These are phyloP conservation scores for Nannizziopsis arthrosporioides DNA, from an alignment of 2,329 filamentous ascomycete genomes.

Conservation along the genomic window DNA sequence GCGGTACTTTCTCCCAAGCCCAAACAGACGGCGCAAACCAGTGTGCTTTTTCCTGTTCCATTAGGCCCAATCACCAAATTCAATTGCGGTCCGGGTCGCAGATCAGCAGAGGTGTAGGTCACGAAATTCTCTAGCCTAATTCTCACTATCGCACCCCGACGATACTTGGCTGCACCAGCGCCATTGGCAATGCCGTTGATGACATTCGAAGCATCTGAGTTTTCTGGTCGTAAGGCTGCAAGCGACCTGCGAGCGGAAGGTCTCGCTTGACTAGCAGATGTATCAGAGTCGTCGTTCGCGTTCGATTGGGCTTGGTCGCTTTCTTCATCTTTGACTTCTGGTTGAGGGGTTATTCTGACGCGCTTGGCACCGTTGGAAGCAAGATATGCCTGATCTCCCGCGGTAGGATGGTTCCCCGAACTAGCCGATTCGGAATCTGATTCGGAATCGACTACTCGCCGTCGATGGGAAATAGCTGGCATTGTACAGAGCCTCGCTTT, in stretches of 20 bases:
- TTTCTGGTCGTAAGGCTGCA: not conserved
- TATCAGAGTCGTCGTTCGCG: slow-evolving; percentile 7
- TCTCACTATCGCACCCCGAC: slow-evolving; percentile 76
- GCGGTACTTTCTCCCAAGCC: slow-evolving; percentile 72
- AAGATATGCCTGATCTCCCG: slow-evolving; percentile 17
- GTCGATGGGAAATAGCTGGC: slow-evolving; percentile 17
- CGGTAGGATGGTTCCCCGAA: slow-evolving; percentile 12
- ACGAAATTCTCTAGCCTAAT: slow-evolving; percentile 84
- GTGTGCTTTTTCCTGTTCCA: slow-evolving; percentile 90
- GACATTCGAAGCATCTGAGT: not conserved
- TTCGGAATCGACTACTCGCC: slow-evolving; percentile 19
- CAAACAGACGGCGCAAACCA: slow-evolving; percentile 92
- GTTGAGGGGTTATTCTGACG: slow-evolving; percentile 17
- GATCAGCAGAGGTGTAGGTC: slow-evolving; percentile 85
- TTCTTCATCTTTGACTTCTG: not conserved
- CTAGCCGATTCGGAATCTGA: slow-evolving; percentile 14
- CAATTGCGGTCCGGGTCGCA: slow-evolving; percentile 77
- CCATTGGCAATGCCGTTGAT: not conserved
- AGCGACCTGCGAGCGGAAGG: not conserved
- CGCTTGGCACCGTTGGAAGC: slow-evolving; percentile 25
- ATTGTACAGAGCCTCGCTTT: slow-evolving; percentile 1
- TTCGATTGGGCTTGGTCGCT: slow-evolving; percentile 2
- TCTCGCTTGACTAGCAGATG: slow-evolving; percentile 5
- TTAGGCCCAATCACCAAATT: slow-evolving; percentile 99
- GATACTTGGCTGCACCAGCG: slow-evolving; percentile 23